Conservation (phyloP, 108 stramenopile species). For the Cyclotella distinguenda region DNA sequence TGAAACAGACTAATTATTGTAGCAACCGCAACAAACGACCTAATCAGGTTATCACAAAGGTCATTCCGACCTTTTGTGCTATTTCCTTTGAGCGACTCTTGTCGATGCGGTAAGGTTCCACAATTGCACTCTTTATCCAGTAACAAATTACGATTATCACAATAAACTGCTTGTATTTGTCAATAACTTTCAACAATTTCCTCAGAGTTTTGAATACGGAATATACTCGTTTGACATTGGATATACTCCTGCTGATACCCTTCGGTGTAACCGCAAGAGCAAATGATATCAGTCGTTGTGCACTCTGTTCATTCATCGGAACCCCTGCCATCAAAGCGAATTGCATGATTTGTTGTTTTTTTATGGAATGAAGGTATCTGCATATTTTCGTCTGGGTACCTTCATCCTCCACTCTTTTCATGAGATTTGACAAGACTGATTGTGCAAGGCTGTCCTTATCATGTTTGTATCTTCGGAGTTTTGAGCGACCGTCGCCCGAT, state of each 20-base stretch:
- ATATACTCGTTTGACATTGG: constrained; percentile 45
- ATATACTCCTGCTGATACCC: constrained; percentile 51
- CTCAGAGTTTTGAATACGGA: constrained; percentile 51
- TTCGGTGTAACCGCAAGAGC: constrained; percentile 65
- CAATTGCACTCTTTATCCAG: constrained; percentile 72
- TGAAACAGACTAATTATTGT: no score
- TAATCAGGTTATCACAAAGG: constrained; percentile 42
- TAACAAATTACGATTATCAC: constrained; percentile 45
- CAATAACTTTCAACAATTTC: constrained; percentile 53
- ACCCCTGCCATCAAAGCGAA: constrained; percentile 69
- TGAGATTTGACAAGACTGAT: constrained; percentile 56
- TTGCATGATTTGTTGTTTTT: constrained; percentile 54
- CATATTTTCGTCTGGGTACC: constrained; percentile 67
- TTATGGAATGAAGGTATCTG: constrained; percentile 55
- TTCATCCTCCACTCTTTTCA: constrained; percentile 70
- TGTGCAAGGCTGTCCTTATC: constrained; percentile 57
- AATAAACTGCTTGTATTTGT: constrained; percentile 68
- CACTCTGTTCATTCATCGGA: constrained; percentile 50
- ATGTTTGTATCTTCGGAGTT: constrained; percentile 27
- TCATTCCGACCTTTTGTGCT: constrained; percentile 14
- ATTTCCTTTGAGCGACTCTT: constrained; percentile 27
- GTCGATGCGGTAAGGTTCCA: constrained; percentile 50
- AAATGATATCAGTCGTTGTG: constrained; percentile 44
- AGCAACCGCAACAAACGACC: no score
- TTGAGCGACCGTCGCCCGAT: constrained; percentile 12